Base-by-base conservation (phyloP, 202 grass and related monocot genomes). In the Setaria viridis region DNA sequence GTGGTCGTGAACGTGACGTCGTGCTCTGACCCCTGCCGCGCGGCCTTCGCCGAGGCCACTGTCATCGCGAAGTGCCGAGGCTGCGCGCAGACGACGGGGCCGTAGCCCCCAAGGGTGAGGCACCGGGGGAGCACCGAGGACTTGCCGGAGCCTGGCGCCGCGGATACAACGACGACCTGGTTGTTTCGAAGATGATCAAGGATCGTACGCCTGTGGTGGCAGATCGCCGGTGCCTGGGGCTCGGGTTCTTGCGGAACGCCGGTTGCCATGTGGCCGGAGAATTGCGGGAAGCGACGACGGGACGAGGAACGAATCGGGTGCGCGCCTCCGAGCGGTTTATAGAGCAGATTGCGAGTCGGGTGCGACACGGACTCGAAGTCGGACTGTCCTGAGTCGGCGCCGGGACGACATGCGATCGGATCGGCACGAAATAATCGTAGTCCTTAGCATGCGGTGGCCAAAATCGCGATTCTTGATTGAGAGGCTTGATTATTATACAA, bases 81-180 rank as follows among this genome's bases (percentile, higher is more conserved):
- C 86, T 88, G 86, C 53, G 79, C 80, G 72, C 49, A 83, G 46
- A 82, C 41, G 29, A 83, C 80, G 35, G 65, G 86, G 10, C 74
- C 71, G 79, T 63, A 77, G 30, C 86, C 80, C 15, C 9, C 4
- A 6, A 1, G 30, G 54, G 34, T 41, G 50, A 88, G 86, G 80
- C 20, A 62, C 30, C 51, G 17, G 12, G 70, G 86, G 19, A 88
- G 71, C 62, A 77, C 79, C 14, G 79, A 56, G 9, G 86, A 77
- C 37, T 88, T 78, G 60, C 72, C 86, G 5, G 86, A 83, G 51
- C 60, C 80, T 16, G 78, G 80, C 5, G 17, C n/a, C 19, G 55
- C 70, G 72, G 73, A 79, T 30, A 83, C 86, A 43, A 88, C 12
- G 62, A 83, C 51, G 0, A 83, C 72, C 29, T 46, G 73, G 29